Base-by-base conservation (phyloP, 495 filamentous ascomycete genomes). In the Hyaloscypha bicolor region DNA sequence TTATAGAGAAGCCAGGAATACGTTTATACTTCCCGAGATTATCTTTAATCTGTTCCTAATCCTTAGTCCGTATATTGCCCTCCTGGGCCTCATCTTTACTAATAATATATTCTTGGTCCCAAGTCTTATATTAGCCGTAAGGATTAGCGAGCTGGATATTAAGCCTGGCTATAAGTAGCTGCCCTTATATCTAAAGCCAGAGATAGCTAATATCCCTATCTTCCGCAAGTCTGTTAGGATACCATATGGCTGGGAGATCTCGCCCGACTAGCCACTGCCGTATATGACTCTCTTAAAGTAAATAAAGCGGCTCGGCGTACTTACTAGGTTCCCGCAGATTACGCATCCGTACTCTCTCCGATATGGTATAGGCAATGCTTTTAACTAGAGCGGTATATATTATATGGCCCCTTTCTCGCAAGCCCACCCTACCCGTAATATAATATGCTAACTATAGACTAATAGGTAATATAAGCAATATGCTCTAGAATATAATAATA, bases 81-180 rank as follows among this genome's bases (percentile, higher is more conserved):
- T 79, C 29, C 65, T 80, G 62, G 72, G 78, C 30, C 52, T 81
- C 4, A 71, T 81, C 42, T 80, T 79, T 73, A 52, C 42, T 29
- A 67, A 75, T 62, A 55, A 66, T 6, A 73, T 48, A 45, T 64
- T 71, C 59, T 29, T 74, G 75, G 68, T 21, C 75, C 79, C 70
- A 61, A 80, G 29, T 70, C 65, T 45, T 53, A 76, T 31, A 39
- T 73, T 42, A 52, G 39, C 16, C 67, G 60, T 57, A 68, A 74
- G 65, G 74, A 69, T 62, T 61, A 75, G 64, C 71, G 69, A 69
- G 60, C 55, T 73, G 66, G 67, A 72, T 72, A 68, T 67, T 16
- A 60, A 30, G 66, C 51, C 72, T 67, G 55, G 68, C 63, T 45
- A 69, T 71, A 32, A 78, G 58, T 64, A 78, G 59, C 70, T 78